phyloP scores from a whole-genome alignment of 352 stramenopile genomes.

The Pseudoperonospora humuli region DNA sequence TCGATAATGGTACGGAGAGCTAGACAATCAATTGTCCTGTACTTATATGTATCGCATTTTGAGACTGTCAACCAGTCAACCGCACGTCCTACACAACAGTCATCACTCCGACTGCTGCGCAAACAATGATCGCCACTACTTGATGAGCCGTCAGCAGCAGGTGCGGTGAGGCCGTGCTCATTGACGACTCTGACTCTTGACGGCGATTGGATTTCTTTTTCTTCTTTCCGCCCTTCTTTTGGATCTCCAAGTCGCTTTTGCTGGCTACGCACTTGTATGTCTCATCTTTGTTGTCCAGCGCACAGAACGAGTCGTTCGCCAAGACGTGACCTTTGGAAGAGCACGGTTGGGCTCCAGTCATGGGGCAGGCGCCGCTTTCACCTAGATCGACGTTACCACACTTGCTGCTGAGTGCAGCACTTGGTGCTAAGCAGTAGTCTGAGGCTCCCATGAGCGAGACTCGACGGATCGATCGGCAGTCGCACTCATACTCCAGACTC shows the following conservation, averaged over 20 bases:
- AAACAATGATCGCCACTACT: conserved; percentile 17
- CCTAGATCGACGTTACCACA: conserved; percentile 50
- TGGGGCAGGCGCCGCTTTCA: conserved; percentile 49
- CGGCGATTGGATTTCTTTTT: conserved; percentile 19
- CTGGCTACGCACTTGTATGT: conserved; percentile 72
- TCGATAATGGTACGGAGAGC: background rate
- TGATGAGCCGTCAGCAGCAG: conserved; percentile 10
- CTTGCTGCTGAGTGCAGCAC: conserved; percentile 43
- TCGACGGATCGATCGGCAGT: conserved; percentile 29
- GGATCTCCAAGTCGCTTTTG: conserved; percentile 53
- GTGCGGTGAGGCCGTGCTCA: conserved; percentile 3
- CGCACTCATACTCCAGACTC: conserved; percentile 35
- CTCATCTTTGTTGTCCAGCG: conserved; percentile 46
- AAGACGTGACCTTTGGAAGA: conserved; percentile 49
- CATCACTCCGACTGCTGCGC: conserved; percentile 17
- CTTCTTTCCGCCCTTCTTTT: conserved; percentile 45
- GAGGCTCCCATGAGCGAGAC: conserved; percentile 69
- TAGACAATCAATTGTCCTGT: conserved; percentile 6
- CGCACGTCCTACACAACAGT: conserved; percentile 16
- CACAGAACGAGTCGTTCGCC: conserved; percentile 51
- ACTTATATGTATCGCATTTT: too few relatives aligned
- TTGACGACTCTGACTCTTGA: conserved; percentile 11
- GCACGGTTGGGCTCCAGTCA: conserved; percentile 43
- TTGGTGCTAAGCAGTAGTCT: conserved; percentile 53
- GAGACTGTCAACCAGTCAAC: too few relatives aligned